Conservation (phyloP, 176 grass and related monocot genomes). For the Thalia dealbata region DNA sequence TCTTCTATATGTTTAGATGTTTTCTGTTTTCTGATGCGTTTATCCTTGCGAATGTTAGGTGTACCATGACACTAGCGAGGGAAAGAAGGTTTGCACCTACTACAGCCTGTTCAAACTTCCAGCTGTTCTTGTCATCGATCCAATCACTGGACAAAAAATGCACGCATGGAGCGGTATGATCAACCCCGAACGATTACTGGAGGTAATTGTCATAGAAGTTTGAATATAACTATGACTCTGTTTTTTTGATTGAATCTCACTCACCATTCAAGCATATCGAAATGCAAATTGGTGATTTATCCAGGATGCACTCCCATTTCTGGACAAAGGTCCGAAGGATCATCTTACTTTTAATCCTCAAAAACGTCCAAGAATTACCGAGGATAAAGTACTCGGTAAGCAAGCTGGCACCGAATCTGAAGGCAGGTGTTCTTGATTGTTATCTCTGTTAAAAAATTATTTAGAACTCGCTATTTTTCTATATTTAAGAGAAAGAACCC, state of each 20-base stretch:
- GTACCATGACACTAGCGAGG: constrained; percentile 68
- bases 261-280: neutral
- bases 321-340: constrained; percentile 93
- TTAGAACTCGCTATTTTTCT: neutral
- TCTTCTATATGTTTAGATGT: neutral
- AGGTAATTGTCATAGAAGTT: constrained; percentile 31
- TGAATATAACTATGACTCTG: neutral
- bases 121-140: constrained; percentile 74
- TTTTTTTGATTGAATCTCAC: neutral
- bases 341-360: constrained; percentile 69
- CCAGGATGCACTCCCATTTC: constrained; percentile 85
- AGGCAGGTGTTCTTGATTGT: neutral
- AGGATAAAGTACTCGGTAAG: constrained; percentile 24
- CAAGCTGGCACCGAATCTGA: neutral
- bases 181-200: constrained; percentile 73
- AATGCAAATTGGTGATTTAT: neutral
- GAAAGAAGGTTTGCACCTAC: constrained; percentile 90
- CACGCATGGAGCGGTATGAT: constrained; percentile 83
- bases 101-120: constrained; percentile 72
- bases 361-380: constrained; percentile 77
- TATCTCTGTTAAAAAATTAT: neutral
- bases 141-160: constrained; percentile 94
- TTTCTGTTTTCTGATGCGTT: constrained; percentile 1
- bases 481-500: constrained; percentile 35
- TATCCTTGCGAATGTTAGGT: constrained; percentile 36